Evolutionary conservation across 2,329 filamentous ascomycete species (phyloP), one percentile per base, ranked within the genome.

Genomic region (Magnaporthiopsis rhizophila): DNA sequence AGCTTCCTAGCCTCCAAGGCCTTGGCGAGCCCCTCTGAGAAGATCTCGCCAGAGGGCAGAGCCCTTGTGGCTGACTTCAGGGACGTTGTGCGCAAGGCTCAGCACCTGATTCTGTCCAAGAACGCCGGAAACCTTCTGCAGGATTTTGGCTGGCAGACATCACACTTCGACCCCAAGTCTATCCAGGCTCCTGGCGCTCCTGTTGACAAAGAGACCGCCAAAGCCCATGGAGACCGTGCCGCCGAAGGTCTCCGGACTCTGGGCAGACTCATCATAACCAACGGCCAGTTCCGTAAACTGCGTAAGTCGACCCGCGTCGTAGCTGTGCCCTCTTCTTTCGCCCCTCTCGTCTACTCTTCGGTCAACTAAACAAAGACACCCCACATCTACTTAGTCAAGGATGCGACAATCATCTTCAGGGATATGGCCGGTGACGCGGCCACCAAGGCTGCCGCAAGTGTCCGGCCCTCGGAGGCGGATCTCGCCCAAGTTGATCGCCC

Each of bases 111-210:
- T 11, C 81, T 99, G 32, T 90, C 89, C 78, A 99, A 98, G 84
- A 99, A 99, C 74, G 86, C 97, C 66, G 95, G 93, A 73, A 92
- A 99, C 72, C 79, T 98, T 65, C 80, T 99, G 26, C 95, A 99
- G 74, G 93, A 99, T 72, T 98, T 99, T 77, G 91, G 98, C 77
- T 99, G 91, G 89, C 90, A 97, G 74, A 93, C 92, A 0, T 87
- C 92, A 73, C 84, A 90, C 60, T 87, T 95, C 67, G 85, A 87
- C 63, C 79, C 85, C 65, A 87, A 82, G 71, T 81, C 83, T 62
- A 82, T 91, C 32, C 75, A 78, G 65, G 76, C 81, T 1, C 90
- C 91, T 3, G 81, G 82, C 64, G 83, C 86, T 1, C 89, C 92
- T 0, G 71, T 96, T 61, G 84, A 86, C 73, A 96, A 92, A 80